These are phyloP conservation scores for Neurospora pannonica DNA, from an alignment of 495 filamentous ascomycete species.

Conservation along the genomic window DNA sequence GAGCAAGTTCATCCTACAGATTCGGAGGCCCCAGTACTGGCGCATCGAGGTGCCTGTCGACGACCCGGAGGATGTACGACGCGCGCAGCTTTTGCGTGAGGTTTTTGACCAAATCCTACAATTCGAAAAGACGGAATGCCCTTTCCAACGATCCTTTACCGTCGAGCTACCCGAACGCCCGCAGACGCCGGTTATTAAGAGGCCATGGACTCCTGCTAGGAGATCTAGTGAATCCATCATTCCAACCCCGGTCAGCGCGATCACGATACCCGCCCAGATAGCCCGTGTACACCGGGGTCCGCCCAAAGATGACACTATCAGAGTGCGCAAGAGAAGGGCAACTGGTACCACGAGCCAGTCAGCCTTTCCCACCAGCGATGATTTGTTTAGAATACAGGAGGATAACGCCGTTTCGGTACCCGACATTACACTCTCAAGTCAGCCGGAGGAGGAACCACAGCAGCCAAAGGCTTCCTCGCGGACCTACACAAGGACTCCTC, in stretches of 20 bases:
- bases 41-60: slow-evolving; percentile 71
- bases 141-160: slow-evolving; percentile 67
- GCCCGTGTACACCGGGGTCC: slow-evolving; percentile 9
- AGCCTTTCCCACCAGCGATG: background rate
- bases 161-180: slow-evolving; percentile 66
- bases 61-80: slow-evolving; percentile 46
- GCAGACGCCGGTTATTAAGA: slow-evolving; percentile 54
- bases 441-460: background rate
- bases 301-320: slow-evolving; percentile 1
- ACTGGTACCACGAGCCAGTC: background rate
- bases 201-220: slow-evolving; percentile 57
- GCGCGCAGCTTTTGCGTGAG: slow-evolving; percentile 54
- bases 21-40: slow-evolving; percentile 73
- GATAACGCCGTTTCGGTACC: background rate
- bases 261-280: slow-evolving; percentile 12
- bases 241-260: slow-evolving; percentile 10
- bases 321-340: background rate
- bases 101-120: slow-evolving; percentile 62
- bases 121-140: slow-evolving; percentile 82
- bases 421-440: background rate
- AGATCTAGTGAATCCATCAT: slow-evolving; percentile 24
- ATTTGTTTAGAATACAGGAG: background rate
- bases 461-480: background rate
- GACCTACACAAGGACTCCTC: background rate
- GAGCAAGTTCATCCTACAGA: slow-evolving; percentile 69